Base-by-base conservation (phyloP, 2,329 filamentous ascomycete genomes). In the Exophiala sp. region DNA sequence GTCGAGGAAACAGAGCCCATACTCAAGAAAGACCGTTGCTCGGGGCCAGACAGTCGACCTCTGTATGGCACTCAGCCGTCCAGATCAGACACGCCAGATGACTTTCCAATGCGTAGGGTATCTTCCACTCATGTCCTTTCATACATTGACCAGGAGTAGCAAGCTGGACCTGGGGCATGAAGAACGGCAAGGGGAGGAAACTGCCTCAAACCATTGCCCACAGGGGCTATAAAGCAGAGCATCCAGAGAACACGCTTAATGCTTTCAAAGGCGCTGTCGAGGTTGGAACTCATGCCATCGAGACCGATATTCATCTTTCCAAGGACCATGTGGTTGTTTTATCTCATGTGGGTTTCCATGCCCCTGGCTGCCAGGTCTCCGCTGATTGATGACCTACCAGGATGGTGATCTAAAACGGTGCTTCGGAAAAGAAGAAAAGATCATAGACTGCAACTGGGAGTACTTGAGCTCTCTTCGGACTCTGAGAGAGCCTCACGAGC, bases 291-390 rank as follows among this genome's bases (percentile, higher is more conserved):
- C 80, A 94, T 61, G 91, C 85, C 0, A 72, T 97, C 22, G 91
- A 97, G 71, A 94, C 88, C 14, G 91, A 97, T 62, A 68, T 96
- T 7, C 90, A 94, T 65, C 69, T 96, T 27, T 83, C 87, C 11
- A 81, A 77, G 54, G 91, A 97, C 63, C 83, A 84, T 5, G 82
- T 95, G 0, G 85, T 95, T 0, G 87, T 97, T 8, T 70, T 97
- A 34, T 88, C 85, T 39, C 89, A 94, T 73, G 85, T 87, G 69
- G 65, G 75, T 63, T 16, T 23, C 16, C 29, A 24, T 11, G 7
- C 10, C 16, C 24, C 16, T n/a, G 14, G 16, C 10, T 19, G 9
- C 18, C 14, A 19, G 7, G 16, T 30, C 23, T 29, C n/a, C 34
- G 34, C 35, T 46, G 35, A 46, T 18, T 22, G 29, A 21, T 53